phyloP scores from a whole-genome alignment of 768 basidiomycete genomes.

The Termitomyces sp. region DNA sequence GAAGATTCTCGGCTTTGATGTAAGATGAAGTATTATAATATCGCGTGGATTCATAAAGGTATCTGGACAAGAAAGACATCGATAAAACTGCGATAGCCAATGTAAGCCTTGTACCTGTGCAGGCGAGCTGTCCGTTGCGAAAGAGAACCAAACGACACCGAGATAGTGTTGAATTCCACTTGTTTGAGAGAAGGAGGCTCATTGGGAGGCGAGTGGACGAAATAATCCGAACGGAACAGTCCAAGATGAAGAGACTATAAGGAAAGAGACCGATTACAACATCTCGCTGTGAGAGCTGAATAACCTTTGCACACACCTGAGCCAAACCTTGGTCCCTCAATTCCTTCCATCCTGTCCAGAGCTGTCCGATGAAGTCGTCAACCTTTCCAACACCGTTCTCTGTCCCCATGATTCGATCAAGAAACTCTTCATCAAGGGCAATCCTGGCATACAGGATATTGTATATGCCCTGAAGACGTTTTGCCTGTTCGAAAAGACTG shows the following conservation, averaged over 20 bases:
- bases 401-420: constrained; percentile 82
- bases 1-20: constrained; percentile 54
- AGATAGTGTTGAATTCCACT: constrained; percentile 98
- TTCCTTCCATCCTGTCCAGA: constrained; percentile 85
- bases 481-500: constrained; percentile 57
- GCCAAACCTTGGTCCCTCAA: constrained; percentile 57
- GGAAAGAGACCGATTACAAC: background rate
- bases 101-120: constrained; percentile 53
- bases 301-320: constrained; percentile 27
- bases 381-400: constrained; percentile 71
- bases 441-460: constrained; percentile 84
- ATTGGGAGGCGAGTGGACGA: constrained; percentile 56
- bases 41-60: constrained; percentile 55
- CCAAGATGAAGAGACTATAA: constrained; percentile 78
- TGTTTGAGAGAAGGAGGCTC: constrained; percentile 62
- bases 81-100: background rate
- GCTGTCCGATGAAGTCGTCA: constrained; percentile 78
- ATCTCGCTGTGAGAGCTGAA: background rate
- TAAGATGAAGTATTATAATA: constrained; percentile 60
- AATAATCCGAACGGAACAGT: constrained; percentile 91
- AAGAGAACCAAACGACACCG: constrained; percentile 82
- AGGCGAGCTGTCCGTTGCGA: constrained; percentile 62
- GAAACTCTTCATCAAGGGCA: constrained; percentile 70
- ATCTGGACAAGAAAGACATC: constrained; percentile 34
- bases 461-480: constrained; percentile 67